Conservation (phyloP, 2,329 filamentous ascomycete species). For the Colletotrichum sublineola region DNA sequence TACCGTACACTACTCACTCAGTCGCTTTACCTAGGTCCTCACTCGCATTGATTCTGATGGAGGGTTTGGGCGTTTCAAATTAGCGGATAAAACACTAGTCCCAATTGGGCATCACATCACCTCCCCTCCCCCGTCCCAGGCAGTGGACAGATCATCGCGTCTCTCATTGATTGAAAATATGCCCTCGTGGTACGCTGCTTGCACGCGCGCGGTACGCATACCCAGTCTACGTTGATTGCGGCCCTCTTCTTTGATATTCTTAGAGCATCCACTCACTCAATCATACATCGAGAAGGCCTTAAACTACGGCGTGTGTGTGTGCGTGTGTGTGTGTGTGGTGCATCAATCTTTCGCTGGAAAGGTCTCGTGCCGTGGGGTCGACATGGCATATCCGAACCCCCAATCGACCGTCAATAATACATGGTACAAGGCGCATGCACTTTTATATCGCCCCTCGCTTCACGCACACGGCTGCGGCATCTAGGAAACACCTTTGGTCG, state of each 20-base stretch:
- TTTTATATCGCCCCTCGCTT: too few species aligned
- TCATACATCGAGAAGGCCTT: neutral
- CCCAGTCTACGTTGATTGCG: neutral
- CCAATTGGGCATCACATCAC: slow-evolving; percentile 15
- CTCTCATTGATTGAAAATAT: slow-evolving; percentile 42
- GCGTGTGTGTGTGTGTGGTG: too few species aligned
- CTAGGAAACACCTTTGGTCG: neutral
- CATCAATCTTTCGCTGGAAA: neutral
- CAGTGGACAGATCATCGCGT: slow-evolving; percentile 37
- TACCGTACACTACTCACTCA: too few species aligned
- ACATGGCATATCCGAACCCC: neutral
- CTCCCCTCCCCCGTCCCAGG: slow-evolving; percentile 15
- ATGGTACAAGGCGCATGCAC: too few species aligned
- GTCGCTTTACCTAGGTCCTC: neutral
- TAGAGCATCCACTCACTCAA: neutral
- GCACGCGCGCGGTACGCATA: neutral
- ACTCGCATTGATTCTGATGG: slow-evolving; percentile 43
- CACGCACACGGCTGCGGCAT: slow-evolving; percentile 2
- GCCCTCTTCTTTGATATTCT: neutral
- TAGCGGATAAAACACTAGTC: slow-evolving; percentile 39
- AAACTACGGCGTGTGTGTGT: too few species aligned
- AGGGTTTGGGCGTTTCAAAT: slow-evolving; percentile 45
- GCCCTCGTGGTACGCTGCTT: slow-evolving; percentile 18
- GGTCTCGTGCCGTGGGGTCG: too few species aligned
- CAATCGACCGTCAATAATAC: too few species aligned